A percentile compares a stretch with the other conserved stretches of the same genome.
phyloP scores from a whole-genome alignment of 306 rosid genomes.

The Potentilla sterilis region DNA sequence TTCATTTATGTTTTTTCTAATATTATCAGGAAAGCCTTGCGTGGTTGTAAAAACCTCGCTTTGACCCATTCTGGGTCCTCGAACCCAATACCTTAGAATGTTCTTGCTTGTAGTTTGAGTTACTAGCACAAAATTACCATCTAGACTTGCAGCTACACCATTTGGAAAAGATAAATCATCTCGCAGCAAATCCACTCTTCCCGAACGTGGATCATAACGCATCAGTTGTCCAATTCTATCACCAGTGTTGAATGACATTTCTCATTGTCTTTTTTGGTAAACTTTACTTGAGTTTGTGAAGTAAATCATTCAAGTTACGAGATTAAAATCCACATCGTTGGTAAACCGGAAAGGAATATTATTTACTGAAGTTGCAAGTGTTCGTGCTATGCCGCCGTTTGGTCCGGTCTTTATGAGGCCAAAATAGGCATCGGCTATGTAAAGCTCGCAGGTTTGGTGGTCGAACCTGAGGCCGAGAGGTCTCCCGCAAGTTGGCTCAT shows the following conservation, averaged over 20 bases:
- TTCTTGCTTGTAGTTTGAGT: not conserved
- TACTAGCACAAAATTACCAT: not conserved
- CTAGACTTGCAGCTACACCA: not conserved
- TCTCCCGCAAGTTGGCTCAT: constrained; percentile 54
- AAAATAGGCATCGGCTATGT: constrained; percentile 52
- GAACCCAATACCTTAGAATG: not conserved
- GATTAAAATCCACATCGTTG: constrained; percentile 48
- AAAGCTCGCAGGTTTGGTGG: constrained; percentile 30
- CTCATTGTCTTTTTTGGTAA: constrained; percentile 43
- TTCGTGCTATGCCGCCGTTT: constrained; percentile 39
- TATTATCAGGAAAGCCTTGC: not conserved
- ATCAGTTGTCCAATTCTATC: constrained; percentile 47
- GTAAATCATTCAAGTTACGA: constrained; percentile 39
- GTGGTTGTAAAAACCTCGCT: not conserved
- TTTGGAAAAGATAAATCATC: not conserved
- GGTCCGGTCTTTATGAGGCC: constrained; percentile 40
- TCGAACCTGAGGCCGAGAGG: constrained; percentile 47
- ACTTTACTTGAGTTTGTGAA: not conserved
- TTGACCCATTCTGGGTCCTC: not conserved
- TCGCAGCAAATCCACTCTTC: not conserved
- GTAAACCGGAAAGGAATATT: constrained; percentile 40
- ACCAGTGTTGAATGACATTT: constrained; percentile 22
- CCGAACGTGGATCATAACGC: not conserved
- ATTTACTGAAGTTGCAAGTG: constrained; percentile 30
- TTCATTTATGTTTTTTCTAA: not conserved